phyloP scores from a whole-genome alignment of 2,329 filamentous ascomycete genomes.

The Trichoderma sp. region DNA sequence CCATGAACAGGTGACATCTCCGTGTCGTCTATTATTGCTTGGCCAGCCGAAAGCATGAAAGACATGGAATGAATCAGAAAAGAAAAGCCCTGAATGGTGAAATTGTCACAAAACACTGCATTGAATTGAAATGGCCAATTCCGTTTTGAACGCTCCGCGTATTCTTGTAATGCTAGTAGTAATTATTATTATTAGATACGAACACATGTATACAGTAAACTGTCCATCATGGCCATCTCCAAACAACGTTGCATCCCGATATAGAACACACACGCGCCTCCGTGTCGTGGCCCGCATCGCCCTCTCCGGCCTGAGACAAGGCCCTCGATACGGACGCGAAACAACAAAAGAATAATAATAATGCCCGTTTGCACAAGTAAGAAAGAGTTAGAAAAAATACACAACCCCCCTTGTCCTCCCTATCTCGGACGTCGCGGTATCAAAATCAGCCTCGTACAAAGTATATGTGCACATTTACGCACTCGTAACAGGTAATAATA shows the following conservation, averaged over 20 bases:
- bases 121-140: not conserved
- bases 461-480: not conserved
- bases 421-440: not conserved
- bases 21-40: not conserved
- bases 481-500: not conserved
- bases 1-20: not conserved
- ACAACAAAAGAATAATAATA: not conserved
- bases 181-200: not conserved
- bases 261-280: not conserved
- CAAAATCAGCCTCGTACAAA: not conserved
- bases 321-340: not conserved
- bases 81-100: too few species aligned
- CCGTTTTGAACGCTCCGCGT: not conserved
- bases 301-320: not conserved
- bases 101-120: not conserved
- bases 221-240: not conserved
- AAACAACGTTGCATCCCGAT: not conserved
- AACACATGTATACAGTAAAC: not conserved
- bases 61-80: not conserved
- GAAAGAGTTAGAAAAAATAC: too few species aligned
- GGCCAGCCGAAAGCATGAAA: not conserved
- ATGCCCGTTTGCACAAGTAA: not conserved
- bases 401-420: not conserved
- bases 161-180: too few species aligned
- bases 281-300: not conserved